A percentile compares a stretch with the other conserved stretches of the same genome.
These are phyloP conservation scores for Cladosporium austrohemisphaericum DNA, from an alignment of 2,329 filamentous ascomycete species.

Conservation along the genomic window DNA sequence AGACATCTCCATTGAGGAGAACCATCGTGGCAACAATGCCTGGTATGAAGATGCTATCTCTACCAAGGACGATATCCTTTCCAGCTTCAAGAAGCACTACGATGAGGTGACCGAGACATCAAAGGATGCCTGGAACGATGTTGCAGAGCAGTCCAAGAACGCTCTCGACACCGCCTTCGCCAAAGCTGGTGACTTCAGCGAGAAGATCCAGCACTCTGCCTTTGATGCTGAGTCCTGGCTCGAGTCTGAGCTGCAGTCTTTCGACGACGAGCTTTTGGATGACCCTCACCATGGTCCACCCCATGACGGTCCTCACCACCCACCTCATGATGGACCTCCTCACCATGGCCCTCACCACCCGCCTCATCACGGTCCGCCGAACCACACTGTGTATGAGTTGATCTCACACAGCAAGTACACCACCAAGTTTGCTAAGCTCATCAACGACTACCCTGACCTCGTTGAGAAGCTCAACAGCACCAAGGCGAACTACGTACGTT, in stretches of 20 bases:
- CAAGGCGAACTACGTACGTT: constrained; percentile 55
- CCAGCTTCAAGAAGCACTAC: constrained; percentile 33
- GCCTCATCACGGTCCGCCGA: constrained; percentile 47
- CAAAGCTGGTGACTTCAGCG: constrained; percentile 38
- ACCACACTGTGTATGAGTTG: constrained; percentile 74
- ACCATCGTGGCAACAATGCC: constrained; percentile 25
- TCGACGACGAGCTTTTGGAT: constrained; percentile 32
- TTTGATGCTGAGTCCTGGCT: constrained; percentile 49
- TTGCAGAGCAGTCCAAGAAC: constrained; percentile 34
- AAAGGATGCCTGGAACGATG: constrained; percentile 30
- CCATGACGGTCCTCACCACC: constrained; percentile 19
- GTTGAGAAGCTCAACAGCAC: constrained; percentile 72
- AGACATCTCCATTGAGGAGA: constrained; percentile 38
- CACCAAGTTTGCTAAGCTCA: constrained; percentile 69
- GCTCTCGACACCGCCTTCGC: constrained; percentile 44
- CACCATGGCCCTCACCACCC: constrained; percentile 33
- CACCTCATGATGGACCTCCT: constrained; percentile 27
- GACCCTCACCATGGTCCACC: constrained; percentile 27
- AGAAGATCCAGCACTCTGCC: constrained; percentile 41
- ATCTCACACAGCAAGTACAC: constrained; percentile 74
- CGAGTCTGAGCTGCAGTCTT: constrained; percentile 31
- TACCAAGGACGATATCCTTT: constrained; percentile 36
- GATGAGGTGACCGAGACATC: constrained; percentile 23
- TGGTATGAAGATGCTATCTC: constrained; percentile 32
- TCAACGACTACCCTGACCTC: constrained; percentile 68